These are phyloP conservation scores for Psidium friedrichsthalianum DNA, from an alignment of 345 rosid genomes.

Conservation along the genomic window DNA sequence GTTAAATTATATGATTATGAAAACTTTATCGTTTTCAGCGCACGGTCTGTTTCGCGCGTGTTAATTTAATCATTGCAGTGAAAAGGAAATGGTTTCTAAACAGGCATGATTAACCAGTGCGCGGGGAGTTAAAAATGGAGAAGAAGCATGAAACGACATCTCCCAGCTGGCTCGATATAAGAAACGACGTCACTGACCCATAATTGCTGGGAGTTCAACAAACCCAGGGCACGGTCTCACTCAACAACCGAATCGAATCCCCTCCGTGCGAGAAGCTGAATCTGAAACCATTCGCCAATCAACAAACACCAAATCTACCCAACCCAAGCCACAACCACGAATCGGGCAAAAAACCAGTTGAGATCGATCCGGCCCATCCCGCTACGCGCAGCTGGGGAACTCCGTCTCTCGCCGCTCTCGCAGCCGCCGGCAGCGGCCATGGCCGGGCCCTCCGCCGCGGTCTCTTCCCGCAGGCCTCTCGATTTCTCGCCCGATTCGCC, in stretches of 20 bases:
- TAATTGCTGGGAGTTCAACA: not conserved
- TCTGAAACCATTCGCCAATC: not conserved
- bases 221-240: not conserved
- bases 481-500: conserved; percentile 40
- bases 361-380: not conserved
- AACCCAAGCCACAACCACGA: not conserved
- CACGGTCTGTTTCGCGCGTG: not conserved
- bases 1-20: not conserved
- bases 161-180: not conserved
- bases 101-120: not conserved
- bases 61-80: not conserved
- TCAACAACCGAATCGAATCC: not conserved
- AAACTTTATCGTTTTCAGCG: not conserved
- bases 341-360: conserved; percentile 3
- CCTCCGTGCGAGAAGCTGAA: not conserved
- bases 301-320: not conserved
- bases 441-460: conserved; percentile 15
- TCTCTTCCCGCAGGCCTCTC: conserved; percentile 7
- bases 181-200: not conserved
- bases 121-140: not conserved
- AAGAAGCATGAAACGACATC: not conserved
- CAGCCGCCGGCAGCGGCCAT: conserved; percentile 23
- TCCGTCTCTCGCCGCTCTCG: conserved; percentile 22
- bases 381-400: conserved; percentile 42
- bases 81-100: not conserved